Evolutionary conservation across 139 green algal species (phyloP).

Genomic region (Micractinium conductrix): DNA sequence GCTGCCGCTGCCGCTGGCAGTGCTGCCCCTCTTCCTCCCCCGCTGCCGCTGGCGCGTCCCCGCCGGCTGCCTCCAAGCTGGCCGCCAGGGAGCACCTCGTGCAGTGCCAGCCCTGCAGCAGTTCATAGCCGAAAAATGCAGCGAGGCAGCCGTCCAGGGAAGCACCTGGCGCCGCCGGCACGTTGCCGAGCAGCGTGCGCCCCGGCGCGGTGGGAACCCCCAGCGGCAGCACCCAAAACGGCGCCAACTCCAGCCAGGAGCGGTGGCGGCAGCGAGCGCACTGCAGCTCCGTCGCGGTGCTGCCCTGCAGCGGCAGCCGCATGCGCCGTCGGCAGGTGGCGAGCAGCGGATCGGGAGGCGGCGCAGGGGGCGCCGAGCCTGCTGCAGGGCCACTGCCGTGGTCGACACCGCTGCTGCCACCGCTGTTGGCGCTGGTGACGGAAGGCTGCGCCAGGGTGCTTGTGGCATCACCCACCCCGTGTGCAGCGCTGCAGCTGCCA

Average conservation of each 20-base stretch:
- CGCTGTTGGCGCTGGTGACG: background rate
- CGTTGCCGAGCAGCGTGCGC: slow-evolving; percentile 4
- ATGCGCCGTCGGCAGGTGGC: background rate
- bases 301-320: slow-evolving; percentile 5
- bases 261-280: slow-evolving; percentile 29
- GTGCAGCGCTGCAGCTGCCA: background rate
- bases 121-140: background rate
- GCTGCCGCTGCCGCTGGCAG: background rate
- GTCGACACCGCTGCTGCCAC: no score
- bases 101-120: slow-evolving; percentile 16
- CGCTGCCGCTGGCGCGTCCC: background rate
- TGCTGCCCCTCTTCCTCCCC: background rate
- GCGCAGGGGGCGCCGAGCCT: background rate
- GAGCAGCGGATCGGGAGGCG: background rate
- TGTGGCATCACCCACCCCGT: background rate
- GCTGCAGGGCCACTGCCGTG: background rate
- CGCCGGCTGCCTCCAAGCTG: slow-evolving; percentile 6
- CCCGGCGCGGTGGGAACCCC: background rate
- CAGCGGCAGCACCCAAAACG: slow-evolving; percentile 31
- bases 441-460: background rate
- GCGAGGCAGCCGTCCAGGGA: slow-evolving; percentile 20
- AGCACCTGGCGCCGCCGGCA: background rate
- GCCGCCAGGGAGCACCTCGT: slow-evolving; percentile 20
- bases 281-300: slow-evolving; percentile 11
- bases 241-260: slow-evolving; percentile 8